Evolutionary conservation across 352 stramenopile species (phyloP), one percentile per base, ranked within the genome.

Genomic region (Saprolegnia parasitica): DNA sequence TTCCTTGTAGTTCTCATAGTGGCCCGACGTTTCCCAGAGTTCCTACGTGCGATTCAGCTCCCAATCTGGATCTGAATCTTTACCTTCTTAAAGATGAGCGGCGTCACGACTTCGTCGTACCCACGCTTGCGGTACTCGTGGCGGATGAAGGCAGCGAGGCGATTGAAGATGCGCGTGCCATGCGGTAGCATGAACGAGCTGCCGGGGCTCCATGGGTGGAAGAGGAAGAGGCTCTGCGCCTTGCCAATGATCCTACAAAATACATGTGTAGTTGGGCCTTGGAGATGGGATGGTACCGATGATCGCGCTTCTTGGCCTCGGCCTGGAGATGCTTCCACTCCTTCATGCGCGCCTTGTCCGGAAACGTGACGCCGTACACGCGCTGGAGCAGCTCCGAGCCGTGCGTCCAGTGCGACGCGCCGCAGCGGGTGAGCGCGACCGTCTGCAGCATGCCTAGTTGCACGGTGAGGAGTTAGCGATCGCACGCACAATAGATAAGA

Each of bases 161-260:
- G 97, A 77, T 99, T 99, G 85, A 99, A 99, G 55, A 99, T 94
- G 39, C 93, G 87, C 9, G 95, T 96, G 56, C 98, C 98, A 72
- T 99, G 96, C 21, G 97, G 97, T 35, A 99, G 74, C 80, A 98
- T 99, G 78, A 99, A 99, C 15, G 89, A 93, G 67, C 83, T 98
- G 39, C 98, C 98, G 2, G 98, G 96, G 54, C 90, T 98, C 52
- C 99, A 82, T 62, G 91, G 88, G 70, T 95, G 87, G 76, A 95
- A 95, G 76, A 98, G 89, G 78, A 98, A 98, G 5, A 99, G 90
- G 58, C 99, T 88, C 81, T 99, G 97, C 62, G 94, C 79, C 42
- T 85, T 82, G 39, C 96, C 96, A 64, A 99, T 81, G n/a, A 88
- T 21, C 15, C 58, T 65, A 58, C 58, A 62, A 62, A 50, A 62